Conservation (phyloP, 257 asterid species). For the Gardenia jasminoides region DNA sequence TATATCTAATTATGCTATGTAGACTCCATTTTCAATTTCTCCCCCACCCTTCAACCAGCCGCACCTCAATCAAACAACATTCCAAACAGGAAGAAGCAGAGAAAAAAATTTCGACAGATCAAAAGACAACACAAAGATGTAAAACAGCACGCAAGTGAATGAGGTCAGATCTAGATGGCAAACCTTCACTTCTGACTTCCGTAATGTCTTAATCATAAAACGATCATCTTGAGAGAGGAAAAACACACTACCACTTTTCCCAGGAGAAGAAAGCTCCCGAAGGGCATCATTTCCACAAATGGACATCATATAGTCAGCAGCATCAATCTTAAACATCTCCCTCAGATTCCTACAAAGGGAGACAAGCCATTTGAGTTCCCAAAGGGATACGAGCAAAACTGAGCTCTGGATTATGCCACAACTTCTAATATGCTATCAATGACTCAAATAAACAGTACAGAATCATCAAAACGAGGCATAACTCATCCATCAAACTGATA, state of each 20-base stretch:
- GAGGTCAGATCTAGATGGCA: slow-evolving; percentile 27
- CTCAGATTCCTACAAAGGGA: slow-evolving; percentile 66
- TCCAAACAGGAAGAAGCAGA: neutral
- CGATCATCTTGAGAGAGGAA: slow-evolving; percentile 95
- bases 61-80: neutral
- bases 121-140: neutral
- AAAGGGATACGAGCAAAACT: slow-evolving; percentile 9
- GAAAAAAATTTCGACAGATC: neutral
- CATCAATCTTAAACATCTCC: slow-evolving; percentile 91
- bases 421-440: neutral
- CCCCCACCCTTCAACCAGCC: neutral
- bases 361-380: slow-evolving; percentile 22
- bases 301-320: slow-evolving; percentile 99
- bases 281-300: slow-evolving; percentile 97
- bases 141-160: slow-evolving; percentile 10
- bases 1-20: neutral
- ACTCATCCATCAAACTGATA: neutral
- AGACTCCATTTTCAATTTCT: neutral
- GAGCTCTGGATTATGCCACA: neutral
- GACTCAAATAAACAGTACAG: neutral
- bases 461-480: neutral
- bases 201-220: slow-evolving; percentile 93
- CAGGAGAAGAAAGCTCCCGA: slow-evolving; percentile 97
- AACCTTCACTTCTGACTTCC: slow-evolving; percentile 97
- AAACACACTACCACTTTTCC: slow-evolving; percentile 98